Percentiles rank a stretch among this genome's conserved stretches.
Evolutionary conservation across 805 yeast genomes (phyloP).

Genomic region (Lachancea fermentati): DNA sequence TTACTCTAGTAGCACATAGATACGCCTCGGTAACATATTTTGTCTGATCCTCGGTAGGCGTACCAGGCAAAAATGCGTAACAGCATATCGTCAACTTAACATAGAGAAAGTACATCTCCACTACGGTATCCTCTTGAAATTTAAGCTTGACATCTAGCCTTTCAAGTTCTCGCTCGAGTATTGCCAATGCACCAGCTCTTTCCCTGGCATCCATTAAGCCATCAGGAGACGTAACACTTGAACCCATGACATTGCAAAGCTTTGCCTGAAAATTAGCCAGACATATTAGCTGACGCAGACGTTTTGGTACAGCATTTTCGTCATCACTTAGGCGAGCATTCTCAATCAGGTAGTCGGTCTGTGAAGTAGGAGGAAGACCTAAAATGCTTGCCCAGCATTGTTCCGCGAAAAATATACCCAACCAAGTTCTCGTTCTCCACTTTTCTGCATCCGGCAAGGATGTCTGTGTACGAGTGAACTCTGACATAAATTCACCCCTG

Average conservation of each 20-base stretch:
- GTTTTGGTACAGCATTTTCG: constrained; percentile 47
- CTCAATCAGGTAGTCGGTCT: constrained; percentile 76
- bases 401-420: constrained; percentile 80
- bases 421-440: constrained; percentile 93
- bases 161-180: constrained; percentile 73
- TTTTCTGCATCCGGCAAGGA: constrained; percentile 84
- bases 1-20: constrained; percentile 70
- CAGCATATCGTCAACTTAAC: constrained; percentile 77
- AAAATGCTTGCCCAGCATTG: constrained; percentile 85
- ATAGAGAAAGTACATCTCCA: constrained; percentile 74
- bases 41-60: constrained; percentile 81
- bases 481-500: constrained; percentile 85
- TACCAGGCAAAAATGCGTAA: constrained; percentile 86
- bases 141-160: constrained; percentile 59
- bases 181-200: constrained; percentile 73
- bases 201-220: constrained; percentile 81
- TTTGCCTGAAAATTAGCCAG: constrained; percentile 80
- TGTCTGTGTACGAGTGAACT: constrained; percentile 85
- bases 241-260: constrained; percentile 79
- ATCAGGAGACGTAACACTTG: constrained; percentile 78
- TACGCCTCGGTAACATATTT: constrained; percentile 79
- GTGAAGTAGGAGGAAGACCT: constrained; percentile 83
- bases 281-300: constrained; percentile 65
- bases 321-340: constrained; percentile 61
- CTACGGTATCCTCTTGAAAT: constrained; percentile 57